Conservation (phyloP, 805 yeast species). For the Schizosaccharomyces cryophilus region DNA sequence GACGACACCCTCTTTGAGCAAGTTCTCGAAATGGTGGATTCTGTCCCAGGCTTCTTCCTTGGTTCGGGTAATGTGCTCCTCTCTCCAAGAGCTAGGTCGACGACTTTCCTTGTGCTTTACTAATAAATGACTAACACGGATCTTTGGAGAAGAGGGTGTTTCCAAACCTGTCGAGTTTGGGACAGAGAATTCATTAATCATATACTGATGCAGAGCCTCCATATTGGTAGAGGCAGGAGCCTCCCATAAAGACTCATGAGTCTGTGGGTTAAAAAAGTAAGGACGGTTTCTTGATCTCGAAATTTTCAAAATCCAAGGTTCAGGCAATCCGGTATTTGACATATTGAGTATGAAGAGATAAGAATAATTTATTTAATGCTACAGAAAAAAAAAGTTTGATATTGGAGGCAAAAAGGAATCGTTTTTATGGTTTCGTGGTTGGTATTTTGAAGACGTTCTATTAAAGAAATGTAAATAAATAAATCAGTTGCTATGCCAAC, state of each 20-base stretch:
- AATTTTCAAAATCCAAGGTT: conserved; percentile 56
- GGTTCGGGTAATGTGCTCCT: conserved; percentile 43
- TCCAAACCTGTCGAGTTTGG: conserved; percentile 4
- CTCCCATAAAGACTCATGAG: conserved; percentile 66
- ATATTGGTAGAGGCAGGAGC: conserved; percentile 67
- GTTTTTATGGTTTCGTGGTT: not conserved
- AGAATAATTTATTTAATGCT: not conserved
- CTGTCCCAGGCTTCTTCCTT: conserved; percentile 59
- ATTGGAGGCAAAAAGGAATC: not conserved
- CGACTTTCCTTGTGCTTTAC: conserved; percentile 66
- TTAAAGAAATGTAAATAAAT: no score
- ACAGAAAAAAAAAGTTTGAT: not conserved
- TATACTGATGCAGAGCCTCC: conserved; percentile 30
- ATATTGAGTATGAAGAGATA: not conserved
- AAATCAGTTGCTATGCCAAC: no score
- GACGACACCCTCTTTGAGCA: conserved; percentile 37
- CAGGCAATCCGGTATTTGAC: conserved; percentile 48
- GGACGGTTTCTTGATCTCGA: conserved; percentile 67
- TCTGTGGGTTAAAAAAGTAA: conserved; percentile 48
- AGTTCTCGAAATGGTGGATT: conserved; percentile 29
- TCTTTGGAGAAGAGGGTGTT: conserved; percentile 18
- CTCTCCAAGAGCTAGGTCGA: conserved; percentile 81
- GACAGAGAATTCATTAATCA: conserved; percentile 17
- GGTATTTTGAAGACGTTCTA: not conserved
- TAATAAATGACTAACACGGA: conserved; percentile 59